Evolutionary conservation across 176 grass and related monocot genomes (phyloP).

Genomic region (Miscanthus lutarioriparius): DNA sequence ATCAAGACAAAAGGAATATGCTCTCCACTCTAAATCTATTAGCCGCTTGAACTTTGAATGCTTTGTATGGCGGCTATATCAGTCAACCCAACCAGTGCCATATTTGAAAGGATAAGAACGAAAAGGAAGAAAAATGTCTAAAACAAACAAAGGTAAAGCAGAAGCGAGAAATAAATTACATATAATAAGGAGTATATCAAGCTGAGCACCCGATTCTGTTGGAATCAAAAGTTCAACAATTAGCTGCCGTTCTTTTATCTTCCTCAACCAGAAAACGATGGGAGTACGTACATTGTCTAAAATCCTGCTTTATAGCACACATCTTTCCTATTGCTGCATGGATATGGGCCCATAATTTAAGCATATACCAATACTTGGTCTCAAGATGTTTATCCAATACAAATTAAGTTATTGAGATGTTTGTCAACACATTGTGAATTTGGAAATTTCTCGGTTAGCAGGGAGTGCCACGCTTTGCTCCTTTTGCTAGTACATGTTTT

Average conservation of each 20-base stretch:
- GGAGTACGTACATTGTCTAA: neutral
- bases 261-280: neutral
- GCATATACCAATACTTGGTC: neutral
- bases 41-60: neutral
- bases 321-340: neutral
- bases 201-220: conserved; percentile 21
- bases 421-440: neutral
- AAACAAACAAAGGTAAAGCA: conserved; percentile 24
- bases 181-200: conserved; percentile 10
- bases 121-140: conserved; percentile 5
- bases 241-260: neutral
- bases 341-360: neutral
- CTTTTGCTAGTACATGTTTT: neutral
- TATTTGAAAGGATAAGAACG: conserved; percentile 33
- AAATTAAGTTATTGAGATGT: neutral
- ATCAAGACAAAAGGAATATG: neutral
- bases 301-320: neutral
- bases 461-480: neutral
- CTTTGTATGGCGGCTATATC: neutral
- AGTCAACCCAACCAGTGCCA: conserved; percentile 1
- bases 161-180: neutral
- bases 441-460: conserved; percentile 28
- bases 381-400: conserved; percentile 4
- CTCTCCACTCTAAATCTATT: neutral
- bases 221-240: neutral